Evolutionary conservation across 495 filamentous ascomycete genomes (phyloP).

Genomic region (Penicillium subrubescens): DNA sequence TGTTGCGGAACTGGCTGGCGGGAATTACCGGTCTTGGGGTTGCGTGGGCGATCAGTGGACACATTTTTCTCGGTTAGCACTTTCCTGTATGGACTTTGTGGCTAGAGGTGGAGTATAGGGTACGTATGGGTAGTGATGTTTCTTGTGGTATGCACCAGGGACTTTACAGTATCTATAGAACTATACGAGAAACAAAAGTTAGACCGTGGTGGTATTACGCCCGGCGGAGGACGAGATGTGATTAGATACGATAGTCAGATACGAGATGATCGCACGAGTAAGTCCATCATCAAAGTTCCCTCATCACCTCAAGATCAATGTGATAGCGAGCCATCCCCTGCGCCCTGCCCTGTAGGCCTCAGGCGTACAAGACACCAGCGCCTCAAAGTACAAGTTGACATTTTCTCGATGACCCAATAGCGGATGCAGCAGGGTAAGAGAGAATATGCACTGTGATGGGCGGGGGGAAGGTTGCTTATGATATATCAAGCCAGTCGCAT

Average conservation of each 20-base stretch:
- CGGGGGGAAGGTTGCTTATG: not conserved
- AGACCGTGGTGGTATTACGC: not conserved
- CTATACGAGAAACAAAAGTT: not conserved
- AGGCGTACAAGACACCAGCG: too few species aligned
- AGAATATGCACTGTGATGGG: slow-evolving; percentile 4
- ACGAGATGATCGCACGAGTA: not conserved
- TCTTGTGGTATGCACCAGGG: not conserved
- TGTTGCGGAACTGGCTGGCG: not conserved
- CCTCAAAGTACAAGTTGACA: too few species aligned
- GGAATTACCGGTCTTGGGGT: not conserved
- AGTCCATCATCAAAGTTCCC: not conserved
- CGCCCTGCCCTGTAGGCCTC: too few species aligned
- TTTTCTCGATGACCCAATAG: not conserved
- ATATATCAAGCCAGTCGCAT: slow-evolving; percentile 4
- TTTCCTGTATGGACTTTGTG: not conserved
- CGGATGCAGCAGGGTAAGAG: not conserved
- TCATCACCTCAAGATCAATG: not conserved
- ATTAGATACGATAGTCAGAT: not conserved
- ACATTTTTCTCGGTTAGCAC: not conserved
- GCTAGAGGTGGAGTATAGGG: not conserved
- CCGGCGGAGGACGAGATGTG: not conserved
- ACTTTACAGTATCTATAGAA: not conserved
- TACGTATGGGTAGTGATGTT: not conserved
- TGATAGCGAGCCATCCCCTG: not conserved
- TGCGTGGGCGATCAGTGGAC: not conserved